These are phyloP conservation scores for Alternaria postmessia DNA, from an alignment of 2,329 filamentous ascomycete species.

Conservation along the genomic window DNA sequence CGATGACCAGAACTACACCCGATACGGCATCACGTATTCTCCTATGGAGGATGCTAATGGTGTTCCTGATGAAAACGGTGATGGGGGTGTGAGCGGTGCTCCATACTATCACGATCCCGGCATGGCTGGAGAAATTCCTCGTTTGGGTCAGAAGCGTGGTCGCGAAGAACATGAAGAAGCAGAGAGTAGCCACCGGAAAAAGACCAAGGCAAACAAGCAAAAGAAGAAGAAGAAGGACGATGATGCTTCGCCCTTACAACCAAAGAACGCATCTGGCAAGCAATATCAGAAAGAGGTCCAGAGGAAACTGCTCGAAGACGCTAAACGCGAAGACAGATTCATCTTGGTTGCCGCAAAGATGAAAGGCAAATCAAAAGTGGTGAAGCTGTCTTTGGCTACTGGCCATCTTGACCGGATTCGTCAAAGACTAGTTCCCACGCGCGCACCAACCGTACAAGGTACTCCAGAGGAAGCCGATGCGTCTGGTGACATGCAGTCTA, in stretches of 20 bases:
- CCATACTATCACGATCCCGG: conserved; percentile 38
- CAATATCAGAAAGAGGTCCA: conserved; percentile 60
- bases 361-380: conserved; percentile 55
- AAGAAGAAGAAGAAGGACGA: conserved; percentile 50
- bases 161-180: conserved; percentile 41
- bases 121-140: conserved; percentile 39
- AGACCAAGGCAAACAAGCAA: conserved; percentile 34
- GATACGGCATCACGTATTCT: conserved; percentile 55
- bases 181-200: conserved; percentile 25
- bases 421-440: conserved; percentile 43
- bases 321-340: conserved; percentile 54
- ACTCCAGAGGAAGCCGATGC: conserved; percentile 37
- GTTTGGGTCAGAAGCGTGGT: conserved; percentile 43
- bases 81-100: conserved; percentile 21
- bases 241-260: conserved; percentile 42
- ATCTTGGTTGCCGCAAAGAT: conserved; percentile 57
- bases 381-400: conserved; percentile 51
- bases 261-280: conserved; percentile 55
- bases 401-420: conserved; percentile 49
- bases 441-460: conserved; percentile 19
- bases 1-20: conserved; percentile 47
- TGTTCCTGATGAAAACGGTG: conserved; percentile 37
- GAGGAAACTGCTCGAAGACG: conserved; percentile 53
- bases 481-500: conserved; percentile 32
- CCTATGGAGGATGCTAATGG: conserved; percentile 40